Base-by-base conservation (phyloP, 2,329 filamentous ascomycete genomes). In the Paraconiothyrium brasiliense region DNA sequence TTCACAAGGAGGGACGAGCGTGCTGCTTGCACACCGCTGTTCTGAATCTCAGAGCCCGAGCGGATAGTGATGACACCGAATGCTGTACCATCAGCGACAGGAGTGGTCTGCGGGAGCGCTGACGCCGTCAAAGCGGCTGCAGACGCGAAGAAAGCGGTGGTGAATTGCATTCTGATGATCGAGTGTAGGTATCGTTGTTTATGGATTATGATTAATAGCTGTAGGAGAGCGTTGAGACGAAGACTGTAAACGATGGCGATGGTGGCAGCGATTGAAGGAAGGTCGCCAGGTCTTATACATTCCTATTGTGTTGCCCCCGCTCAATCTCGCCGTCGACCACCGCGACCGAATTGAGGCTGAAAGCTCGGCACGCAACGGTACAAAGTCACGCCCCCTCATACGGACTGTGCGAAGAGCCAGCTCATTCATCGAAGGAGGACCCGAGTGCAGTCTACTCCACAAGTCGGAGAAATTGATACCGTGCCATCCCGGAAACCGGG, bases 21-120 rank as follows among this genome's bases (percentile, higher is more conserved):
- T 6, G 78, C 71, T 35, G 87, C 87, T 63, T 81, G 80, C 70
- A 86, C 73, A 37, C 58, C 50, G 24, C 75, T 63, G 63, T 82
- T 82, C 67, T 88, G 86, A 27, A 89, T 78, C 2, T 68, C 72
- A 58, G 78, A 83, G 66, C 79, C 83, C 35, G 85, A 84, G 62
- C 80, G 81, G 58, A 87, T 80, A 60, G 84, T 76, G 70, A 86
- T 76, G 59, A 87, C 61, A 65, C 78, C 76, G 71, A 89, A 89
- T 57, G 76, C 71, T 50, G 77, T 73, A 44, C 69, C 62, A 41
- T 72, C 66, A 50, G 67, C 56, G 59, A 68, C 66, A 22, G 70
- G 65, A 50, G 73, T 61, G 70, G 35, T 49, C 44, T 59, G 47
- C 49, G 64, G 66, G 41, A 68, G 51, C 54, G 71, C 64, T 50